phyloP scores from a whole-genome alignment of 345 rosid species.

The Isatis tinctoria region DNA sequence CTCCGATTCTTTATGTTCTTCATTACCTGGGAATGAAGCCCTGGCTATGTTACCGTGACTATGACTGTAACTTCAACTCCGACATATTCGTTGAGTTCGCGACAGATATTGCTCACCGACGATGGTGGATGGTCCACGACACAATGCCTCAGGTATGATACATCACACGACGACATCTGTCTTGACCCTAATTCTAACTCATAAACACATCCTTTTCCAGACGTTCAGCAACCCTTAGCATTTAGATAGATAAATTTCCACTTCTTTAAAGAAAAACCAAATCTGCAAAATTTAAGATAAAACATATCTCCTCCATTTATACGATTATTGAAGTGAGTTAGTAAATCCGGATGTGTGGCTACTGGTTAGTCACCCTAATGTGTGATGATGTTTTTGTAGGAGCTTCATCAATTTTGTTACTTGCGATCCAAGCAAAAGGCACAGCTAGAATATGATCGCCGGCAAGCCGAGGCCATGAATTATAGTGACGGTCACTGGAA shows the following conservation, averaged over 20 bases:
- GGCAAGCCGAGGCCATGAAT: slow-evolving; percentile 70
- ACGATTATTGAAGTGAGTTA: neutral
- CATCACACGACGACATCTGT: neutral
- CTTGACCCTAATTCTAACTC: neutral
- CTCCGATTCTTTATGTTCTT: slow-evolving; percentile 80
- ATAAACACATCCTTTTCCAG: neutral
- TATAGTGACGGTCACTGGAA: slow-evolving; percentile 76
- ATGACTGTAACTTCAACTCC: slow-evolving; percentile 92
- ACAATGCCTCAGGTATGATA: slow-evolving; percentile 63
- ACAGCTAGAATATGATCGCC: slow-evolving; percentile 73
- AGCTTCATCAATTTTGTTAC: slow-evolving; percentile 74
- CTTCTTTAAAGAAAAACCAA: neutral
- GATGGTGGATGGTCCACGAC: slow-evolving; percentile 96
- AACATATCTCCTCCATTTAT: neutral
- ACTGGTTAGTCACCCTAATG: no score
- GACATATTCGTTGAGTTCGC: slow-evolving; percentile 89
- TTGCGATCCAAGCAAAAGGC: slow-evolving; percentile 89
- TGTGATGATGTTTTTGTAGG: neutral
- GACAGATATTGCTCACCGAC: slow-evolving; percentile 72
- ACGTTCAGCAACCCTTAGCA: neutral
- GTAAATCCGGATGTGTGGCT: no score
- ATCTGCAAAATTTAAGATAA: neutral
- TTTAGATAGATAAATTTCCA: neutral
- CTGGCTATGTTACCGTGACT: slow-evolving; percentile 89
- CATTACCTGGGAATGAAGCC: slow-evolving; percentile 91